Conservation (phyloP, 257 asterid species). For the Ophiorrhiza pumila region DNA sequence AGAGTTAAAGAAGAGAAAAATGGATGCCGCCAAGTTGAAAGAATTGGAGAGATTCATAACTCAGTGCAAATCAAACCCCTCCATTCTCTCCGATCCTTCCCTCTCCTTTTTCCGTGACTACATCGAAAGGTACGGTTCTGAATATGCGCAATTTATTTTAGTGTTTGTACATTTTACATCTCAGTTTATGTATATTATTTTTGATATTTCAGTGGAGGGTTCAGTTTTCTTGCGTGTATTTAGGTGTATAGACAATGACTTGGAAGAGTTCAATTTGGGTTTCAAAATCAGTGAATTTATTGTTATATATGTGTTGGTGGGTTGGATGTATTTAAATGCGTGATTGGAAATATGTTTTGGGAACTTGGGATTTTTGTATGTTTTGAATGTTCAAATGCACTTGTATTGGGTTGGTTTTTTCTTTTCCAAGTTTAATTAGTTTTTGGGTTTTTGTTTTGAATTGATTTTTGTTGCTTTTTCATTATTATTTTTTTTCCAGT, state of each 20-base stretch:
- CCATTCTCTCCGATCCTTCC: constrained; percentile 67
- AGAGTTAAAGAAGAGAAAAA: constrained; percentile 2
- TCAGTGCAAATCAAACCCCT: constrained; percentile 62
- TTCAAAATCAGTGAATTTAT: background rate
- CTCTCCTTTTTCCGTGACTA: constrained; percentile 74
- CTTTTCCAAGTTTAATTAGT: background rate
- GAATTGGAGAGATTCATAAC: constrained; percentile 62
- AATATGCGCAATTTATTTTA: no score
- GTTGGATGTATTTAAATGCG: background rate
- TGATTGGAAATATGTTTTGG: background rate
- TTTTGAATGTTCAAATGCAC: background rate
- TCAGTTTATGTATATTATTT: no score
- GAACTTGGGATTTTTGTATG: no score
- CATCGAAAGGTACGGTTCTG: constrained; percentile 60
- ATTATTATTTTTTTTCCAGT: constrained; percentile 32
- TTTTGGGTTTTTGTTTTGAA: background rate
- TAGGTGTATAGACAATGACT: no score
- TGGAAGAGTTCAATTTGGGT: no score
- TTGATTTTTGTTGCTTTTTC: background rate
- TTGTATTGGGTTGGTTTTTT: background rate
- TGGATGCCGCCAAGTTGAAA: constrained; percentile 61
- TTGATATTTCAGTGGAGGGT: no score
- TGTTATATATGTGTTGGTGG: background rate
- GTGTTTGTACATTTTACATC: no score
- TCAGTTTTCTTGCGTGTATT: no score